phyloP scores from a whole-genome alignment of 2,329 filamentous ascomycete species.

The Colletotrichum abscissum region DNA sequence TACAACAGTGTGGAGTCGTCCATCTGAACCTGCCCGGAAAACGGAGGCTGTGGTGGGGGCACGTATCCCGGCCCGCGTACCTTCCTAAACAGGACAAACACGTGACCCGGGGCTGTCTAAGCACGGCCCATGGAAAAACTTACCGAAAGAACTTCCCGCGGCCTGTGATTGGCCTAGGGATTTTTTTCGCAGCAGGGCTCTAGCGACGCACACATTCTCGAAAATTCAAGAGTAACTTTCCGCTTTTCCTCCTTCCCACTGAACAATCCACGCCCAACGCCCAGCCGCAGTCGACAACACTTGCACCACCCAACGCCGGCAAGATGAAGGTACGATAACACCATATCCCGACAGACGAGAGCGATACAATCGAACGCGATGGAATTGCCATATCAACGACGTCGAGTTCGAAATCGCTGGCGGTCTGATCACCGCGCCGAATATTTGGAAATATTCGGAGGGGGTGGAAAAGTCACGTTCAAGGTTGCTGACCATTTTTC shows the following conservation, averaged over 20 bases:
- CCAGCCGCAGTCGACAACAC: slow-evolving; percentile 55
- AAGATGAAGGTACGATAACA: slow-evolving; percentile 58
- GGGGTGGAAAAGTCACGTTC: background rate
- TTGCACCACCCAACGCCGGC: slow-evolving; percentile 58
- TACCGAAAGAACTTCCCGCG: background rate
- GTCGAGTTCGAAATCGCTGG: background rate
- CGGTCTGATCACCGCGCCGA: background rate
- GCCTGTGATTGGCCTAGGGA: slow-evolving; percentile 46
- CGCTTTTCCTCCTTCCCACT: slow-evolving; percentile 39
- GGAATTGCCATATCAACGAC: background rate
- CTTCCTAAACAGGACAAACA: slow-evolving; percentile 7
- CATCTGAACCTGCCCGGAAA: background rate
- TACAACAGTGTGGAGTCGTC: background rate
- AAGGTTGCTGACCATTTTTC: slow-evolving; percentile 46
- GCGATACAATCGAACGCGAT: background rate
- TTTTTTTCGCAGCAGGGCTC: slow-evolving; percentile 27
- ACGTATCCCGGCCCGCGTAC: background rate
- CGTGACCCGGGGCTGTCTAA: slow-evolving; percentile 16
- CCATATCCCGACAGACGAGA: background rate
- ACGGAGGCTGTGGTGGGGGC: background rate
- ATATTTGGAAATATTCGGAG: slow-evolving; percentile 4
- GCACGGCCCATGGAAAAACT: background rate
- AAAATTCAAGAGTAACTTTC: slow-evolving; percentile 41
- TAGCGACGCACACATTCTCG: slow-evolving; percentile 52
- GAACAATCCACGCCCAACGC: slow-evolving; percentile 48